Conservation (phyloP, 768 basidiomycete species). For the Hydnomerulius pinastri region DNA sequence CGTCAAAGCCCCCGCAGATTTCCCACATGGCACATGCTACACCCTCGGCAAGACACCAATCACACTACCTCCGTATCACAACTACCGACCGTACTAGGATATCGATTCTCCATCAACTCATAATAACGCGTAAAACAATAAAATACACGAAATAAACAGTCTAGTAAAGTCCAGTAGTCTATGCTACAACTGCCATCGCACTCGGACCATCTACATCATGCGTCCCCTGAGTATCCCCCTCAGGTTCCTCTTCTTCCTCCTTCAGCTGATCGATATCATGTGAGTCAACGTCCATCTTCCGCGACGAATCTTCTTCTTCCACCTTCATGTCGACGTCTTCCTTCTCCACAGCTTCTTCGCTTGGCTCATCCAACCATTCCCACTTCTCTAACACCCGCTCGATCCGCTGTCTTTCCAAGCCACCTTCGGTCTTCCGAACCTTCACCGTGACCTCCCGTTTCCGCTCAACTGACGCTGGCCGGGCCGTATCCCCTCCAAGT, state of each 20-base stretch:
- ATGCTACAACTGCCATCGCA: conserved; percentile 20
- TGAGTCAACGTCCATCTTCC: conserved; percentile 6
- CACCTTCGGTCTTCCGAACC: conserved; percentile 54
- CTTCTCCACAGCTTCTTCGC: conserved; percentile 2
- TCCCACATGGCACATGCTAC: not conserved
- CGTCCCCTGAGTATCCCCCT: conserved; percentile 4
- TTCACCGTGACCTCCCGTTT: conserved; percentile 55
- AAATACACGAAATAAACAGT: conserved; percentile 4
- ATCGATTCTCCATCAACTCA: no score
- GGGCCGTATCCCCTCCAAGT: conserved; percentile 31
- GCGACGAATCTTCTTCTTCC: conserved; percentile 15
- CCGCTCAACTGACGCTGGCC: conserved; percentile 43
- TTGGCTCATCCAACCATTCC: conserved; percentile 46
- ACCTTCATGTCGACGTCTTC: conserved; percentile 34
- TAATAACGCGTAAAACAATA: no score
- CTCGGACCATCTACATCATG: conserved; percentile 2
- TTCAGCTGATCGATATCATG: conserved; percentile 5
- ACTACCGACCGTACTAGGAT: no score
- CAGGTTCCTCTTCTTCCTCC: conserved; percentile 9
- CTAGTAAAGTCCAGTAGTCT: conserved; percentile 3
- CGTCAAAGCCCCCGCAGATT: not conserved
- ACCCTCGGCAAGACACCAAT: no score
- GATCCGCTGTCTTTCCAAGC: conserved; percentile 71
- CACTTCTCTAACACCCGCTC: conserved; percentile 70
- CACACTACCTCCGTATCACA: not conserved